These are phyloP conservation scores for Pichia ethanolica DNA, from an alignment of 805 yeast genomes.

Conservation along the genomic window DNA sequence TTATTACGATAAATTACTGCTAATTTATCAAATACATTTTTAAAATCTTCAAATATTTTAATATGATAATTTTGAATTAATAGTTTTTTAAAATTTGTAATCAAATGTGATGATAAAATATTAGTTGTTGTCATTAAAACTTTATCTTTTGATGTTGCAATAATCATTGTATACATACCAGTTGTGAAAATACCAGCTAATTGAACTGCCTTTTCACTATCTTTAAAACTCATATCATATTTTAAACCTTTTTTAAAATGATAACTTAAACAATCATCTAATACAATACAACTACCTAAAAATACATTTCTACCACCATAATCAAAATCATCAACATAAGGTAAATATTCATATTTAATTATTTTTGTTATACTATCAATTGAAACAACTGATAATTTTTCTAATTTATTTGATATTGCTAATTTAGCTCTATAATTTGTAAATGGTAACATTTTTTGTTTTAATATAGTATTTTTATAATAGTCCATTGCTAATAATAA, in stretches of 20 bases:
- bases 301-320: neutral
- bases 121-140: neutral
- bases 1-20: neutral
- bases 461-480: conserved; percentile 5
- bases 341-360: conserved; percentile 7
- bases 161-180: conserved; percentile 8
- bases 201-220: conserved; percentile 5
- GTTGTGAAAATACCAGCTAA: conserved; percentile 10
- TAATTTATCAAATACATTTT: conserved; percentile 4
- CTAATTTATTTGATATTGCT: conserved; percentile 2
- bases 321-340: neutral
- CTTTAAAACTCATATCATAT: conserved; percentile 1
- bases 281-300: conserved; percentile 2
- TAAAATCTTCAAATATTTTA: conserved; percentile 4
- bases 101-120: conserved; percentile 5
- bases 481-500: neutral
- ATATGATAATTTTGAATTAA: neutral
- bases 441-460: conserved; percentile 4
- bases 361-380: conserved; percentile 3
- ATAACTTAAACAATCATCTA: conserved; percentile 8
- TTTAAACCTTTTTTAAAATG: conserved; percentile 9
- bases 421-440: neutral
- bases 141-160: conserved; percentile 1
- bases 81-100: conserved; percentile 3
- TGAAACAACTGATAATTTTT: neutral